These are phyloP conservation scores for Penicillium sp. DNA, from an alignment of 2,329 filamentous ascomycete species.

Conservation along the genomic window DNA sequence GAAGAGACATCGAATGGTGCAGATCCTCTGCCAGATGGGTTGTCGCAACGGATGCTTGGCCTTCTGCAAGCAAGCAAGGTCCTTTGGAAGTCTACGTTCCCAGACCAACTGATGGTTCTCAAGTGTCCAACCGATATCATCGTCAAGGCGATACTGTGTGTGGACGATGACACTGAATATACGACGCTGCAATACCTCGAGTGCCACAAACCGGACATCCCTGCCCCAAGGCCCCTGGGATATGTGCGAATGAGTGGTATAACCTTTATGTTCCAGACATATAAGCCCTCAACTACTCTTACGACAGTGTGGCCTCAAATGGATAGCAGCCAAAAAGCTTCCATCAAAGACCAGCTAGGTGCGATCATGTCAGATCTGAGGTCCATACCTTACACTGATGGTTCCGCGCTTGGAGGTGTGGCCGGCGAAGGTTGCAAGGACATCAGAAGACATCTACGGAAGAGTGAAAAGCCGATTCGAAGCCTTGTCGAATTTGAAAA, in stretches of 20 bases:
- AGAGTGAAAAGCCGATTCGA: constrained; percentile 14
- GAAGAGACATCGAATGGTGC: not conserved
- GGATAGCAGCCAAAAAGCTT: not conserved
- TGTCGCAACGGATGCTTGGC: constrained; percentile 11
- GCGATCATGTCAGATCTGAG: constrained; percentile 17
- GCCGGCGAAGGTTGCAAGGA: constrained; percentile 24
- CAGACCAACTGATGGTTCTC: constrained; percentile 19
- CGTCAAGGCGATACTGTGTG: constrained; percentile 18
- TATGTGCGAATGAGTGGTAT: constrained; percentile 15
- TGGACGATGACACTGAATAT: constrained; percentile 23
- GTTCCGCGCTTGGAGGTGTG: constrained; percentile 19
- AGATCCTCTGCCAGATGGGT: not conserved
- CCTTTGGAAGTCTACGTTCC: constrained; percentile 19
- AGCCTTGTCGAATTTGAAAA: constrained; percentile 17
- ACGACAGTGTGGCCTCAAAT: constrained; percentile 14
- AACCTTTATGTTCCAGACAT: constrained; percentile 21
- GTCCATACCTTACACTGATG: constrained; percentile 13
- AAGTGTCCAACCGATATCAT: constrained; percentile 16
- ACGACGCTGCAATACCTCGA: constrained; percentile 24
- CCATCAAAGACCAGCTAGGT: constrained; percentile 15
- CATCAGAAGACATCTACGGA: constrained; percentile 17
- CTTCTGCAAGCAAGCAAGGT: constrained; percentile 16
- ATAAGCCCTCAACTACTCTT: constrained; percentile 10
- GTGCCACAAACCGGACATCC: constrained; percentile 15
- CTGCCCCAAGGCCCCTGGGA: constrained; percentile 18